Conservation (phyloP, 768 basidiomycete species). For the Tylopilus felleus region DNA sequence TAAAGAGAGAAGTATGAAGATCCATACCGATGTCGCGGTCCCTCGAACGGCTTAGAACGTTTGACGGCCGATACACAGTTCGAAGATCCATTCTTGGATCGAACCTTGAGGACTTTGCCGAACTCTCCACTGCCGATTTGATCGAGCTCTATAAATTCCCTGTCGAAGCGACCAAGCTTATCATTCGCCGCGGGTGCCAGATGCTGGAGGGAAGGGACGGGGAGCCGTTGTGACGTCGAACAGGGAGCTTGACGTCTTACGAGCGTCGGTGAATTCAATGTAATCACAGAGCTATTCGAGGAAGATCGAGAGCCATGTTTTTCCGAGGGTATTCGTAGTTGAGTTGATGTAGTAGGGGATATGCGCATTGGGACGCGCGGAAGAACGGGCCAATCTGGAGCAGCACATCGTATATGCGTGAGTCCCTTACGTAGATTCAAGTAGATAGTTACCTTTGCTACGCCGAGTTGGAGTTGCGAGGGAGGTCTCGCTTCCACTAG, state of each 20-base stretch:
- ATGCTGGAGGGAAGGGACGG: slow-evolving; percentile 21
- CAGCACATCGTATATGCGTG: background rate
- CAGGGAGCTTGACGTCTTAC: slow-evolving; percentile 33
- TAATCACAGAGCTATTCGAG: slow-evolving; percentile 48
- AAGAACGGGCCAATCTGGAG: slow-evolving; percentile 55
- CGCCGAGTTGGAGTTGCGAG: slow-evolving; percentile 61
- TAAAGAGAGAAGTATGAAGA: slow-evolving; percentile 7
- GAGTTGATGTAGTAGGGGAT: slow-evolving; percentile 44
- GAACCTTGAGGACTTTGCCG: slow-evolving; percentile 86
- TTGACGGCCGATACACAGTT: slow-evolving; percentile 79
- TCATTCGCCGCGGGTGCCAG: slow-evolving; percentile 41
- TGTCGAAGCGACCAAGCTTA: slow-evolving; percentile 67
- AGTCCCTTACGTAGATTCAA: slow-evolving; percentile 1
- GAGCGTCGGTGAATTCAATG: slow-evolving; percentile 46
- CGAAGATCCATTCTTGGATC: slow-evolving; percentile 55
- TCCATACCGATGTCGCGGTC: slow-evolving; percentile 81
- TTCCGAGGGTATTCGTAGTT: slow-evolving; percentile 35
- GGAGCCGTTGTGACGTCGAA: slow-evolving; percentile 22
- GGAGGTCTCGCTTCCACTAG: slow-evolving; percentile 66
- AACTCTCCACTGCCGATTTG: slow-evolving; percentile 91
- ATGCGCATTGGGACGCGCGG: slow-evolving; percentile 46
- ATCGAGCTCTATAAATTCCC: slow-evolving; percentile 75
- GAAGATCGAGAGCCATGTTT: slow-evolving; percentile 57
- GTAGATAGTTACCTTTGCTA: slow-evolving; percentile 42
- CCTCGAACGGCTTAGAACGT: slow-evolving; percentile 90